Base-by-base conservation (phyloP, 192 early-diverging fungal genomes). In the Linnemannia elongata region DNA sequence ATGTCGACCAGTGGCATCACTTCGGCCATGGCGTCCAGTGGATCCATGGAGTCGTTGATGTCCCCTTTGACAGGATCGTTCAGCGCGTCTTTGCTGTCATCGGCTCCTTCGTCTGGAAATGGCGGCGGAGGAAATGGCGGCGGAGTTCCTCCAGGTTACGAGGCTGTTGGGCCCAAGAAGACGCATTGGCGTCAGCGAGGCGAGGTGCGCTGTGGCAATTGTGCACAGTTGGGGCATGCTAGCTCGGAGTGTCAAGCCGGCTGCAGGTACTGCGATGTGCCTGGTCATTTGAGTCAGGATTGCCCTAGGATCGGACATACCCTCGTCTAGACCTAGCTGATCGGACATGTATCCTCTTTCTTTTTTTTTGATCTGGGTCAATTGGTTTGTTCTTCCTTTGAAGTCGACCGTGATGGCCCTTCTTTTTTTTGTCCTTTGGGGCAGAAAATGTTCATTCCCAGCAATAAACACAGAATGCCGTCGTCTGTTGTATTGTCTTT, bases 131-230 rank as follows among this genome's bases (percentile, higher is more conserved):
- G 60, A 63, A 63, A 30, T 63, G 60, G 60, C 15, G 60, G 60
- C 17, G 35, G 9, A 13, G 60, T 33, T 33, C 79, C 83, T 71
- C 69, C 85, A 69, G 81, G 78, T 45, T 81, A 77, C 52, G 69
- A 78, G 36, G 41, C 77, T 66, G 60, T 75, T 66, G 60, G 54
- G 39, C 76, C 78, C 73, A 88, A 72, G 72, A 81, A 80, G 74
- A 74, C 77, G 22, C 79, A 83, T 69, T 82, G 77, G 77, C 77
- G 82, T 66, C 73, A 80, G 69, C 77, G 74, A 71, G 81, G 83
- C 55, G 76, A 81, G 36, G 78, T 92, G 0, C 79, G 90, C 6
- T 92, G 90, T 36, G 91, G 91, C 33, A 91, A 92, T 60, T 92
- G 91, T 68, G 91, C 89, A 17, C 88, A 89, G 68, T 42, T 83